Evolutionary conservation across 1,284 basidiomycete genomes (phyloP).

Genomic region (Naganishia sp.): DNA sequence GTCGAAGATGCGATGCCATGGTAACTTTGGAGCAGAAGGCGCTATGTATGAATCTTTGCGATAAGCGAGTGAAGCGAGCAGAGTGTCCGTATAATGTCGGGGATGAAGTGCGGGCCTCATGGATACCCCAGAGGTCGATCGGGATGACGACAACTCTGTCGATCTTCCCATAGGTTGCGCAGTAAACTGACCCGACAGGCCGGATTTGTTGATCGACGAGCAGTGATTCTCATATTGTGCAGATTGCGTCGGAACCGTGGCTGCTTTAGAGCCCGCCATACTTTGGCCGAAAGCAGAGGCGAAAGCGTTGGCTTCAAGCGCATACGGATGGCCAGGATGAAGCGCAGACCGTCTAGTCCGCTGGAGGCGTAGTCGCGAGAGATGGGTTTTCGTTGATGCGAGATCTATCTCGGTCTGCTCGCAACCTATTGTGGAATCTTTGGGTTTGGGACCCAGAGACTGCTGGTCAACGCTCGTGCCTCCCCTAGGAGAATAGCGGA

Average conservation of each 20-base stretch:
- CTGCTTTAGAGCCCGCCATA: too few relatives aligned
- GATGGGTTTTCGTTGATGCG: too few relatives aligned
- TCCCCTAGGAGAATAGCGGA: too few relatives aligned
- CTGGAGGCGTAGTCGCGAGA: background rate
- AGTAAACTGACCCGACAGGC: too few relatives aligned
- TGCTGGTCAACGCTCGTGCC: too few relatives aligned
- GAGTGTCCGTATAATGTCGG: conserved; percentile 1
- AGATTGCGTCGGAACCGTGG: too few relatives aligned
- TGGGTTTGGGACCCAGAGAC: too few relatives aligned
- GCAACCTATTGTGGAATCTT: too few relatives aligned
- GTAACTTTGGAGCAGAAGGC: background rate
- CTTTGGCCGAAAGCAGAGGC: background rate
- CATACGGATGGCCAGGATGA: conserved; percentile 3
- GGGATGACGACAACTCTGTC: background rate
- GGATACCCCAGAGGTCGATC: background rate
- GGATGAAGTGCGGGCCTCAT: background rate
- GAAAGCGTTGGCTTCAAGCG: background rate
- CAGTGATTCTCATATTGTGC: too few relatives aligned
- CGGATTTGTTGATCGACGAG: too few relatives aligned
- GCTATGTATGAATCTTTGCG: background rate
- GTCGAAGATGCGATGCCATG: conserved; percentile 1
- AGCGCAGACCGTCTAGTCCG: background rate
- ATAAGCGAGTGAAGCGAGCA: background rate
- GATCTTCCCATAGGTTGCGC: background rate
- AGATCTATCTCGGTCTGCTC: too few relatives aligned